Evolutionary conservation across 2,329 filamentous ascomycete species (phyloP).

Genomic region (Penicillium decumbens): DNA sequence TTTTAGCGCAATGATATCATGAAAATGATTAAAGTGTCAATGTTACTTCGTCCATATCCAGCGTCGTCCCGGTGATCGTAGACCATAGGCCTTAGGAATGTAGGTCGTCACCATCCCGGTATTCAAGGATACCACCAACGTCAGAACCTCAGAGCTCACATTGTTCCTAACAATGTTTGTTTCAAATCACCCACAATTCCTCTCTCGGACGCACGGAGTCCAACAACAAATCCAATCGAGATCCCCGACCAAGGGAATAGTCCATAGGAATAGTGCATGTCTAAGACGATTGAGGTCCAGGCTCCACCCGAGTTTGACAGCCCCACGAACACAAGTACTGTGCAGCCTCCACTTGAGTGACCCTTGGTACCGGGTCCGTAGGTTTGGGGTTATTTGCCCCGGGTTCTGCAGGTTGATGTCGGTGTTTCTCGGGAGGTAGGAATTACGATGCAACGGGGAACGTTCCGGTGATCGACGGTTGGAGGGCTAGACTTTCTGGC

Average conservation of each 20-base stretch:
- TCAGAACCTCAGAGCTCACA: neutral
- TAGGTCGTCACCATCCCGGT: neutral
- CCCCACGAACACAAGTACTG: neutral
- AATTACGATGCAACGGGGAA: no score
- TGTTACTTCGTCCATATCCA: neutral
- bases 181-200: no score
- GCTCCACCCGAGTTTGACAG: neutral
- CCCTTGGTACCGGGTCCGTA: slow-evolving; percentile 3
- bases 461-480: no score
- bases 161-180: neutral
- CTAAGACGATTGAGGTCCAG: neutral
- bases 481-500: no score
- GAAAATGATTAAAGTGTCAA: neutral
- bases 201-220: neutral
- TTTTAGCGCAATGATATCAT: neutral
- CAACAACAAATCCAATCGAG: neutral
- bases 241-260: neutral
- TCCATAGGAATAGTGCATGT: slow-evolving; percentile 1
- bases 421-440: no score
- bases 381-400: neutral
- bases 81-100: neutral
- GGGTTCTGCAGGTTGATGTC: no score
- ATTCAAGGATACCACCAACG: slow-evolving; percentile 1
- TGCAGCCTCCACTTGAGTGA: neutral
- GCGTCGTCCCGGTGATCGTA: neutral